These are phyloP conservation scores for Linnemannia hyalina DNA, from an alignment of 192 early-diverging fungal genomes.

Conservation along the genomic window DNA sequence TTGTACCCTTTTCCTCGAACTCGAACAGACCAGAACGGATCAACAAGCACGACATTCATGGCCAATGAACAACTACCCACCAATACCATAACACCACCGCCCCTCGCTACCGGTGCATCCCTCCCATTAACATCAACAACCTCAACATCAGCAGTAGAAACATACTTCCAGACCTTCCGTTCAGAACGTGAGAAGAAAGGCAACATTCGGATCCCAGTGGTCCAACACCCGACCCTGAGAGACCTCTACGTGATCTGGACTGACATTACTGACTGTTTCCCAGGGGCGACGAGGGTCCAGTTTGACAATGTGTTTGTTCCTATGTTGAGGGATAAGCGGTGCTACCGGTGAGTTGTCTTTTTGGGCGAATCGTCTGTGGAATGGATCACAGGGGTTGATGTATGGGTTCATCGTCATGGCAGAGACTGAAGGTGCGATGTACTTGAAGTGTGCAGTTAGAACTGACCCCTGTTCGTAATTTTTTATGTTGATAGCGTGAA, in stretches of 20 bases:
- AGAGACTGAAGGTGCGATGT: no score
- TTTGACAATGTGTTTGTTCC: constrained; percentile 32
- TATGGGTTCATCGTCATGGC: no score
- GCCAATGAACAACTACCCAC: no score
- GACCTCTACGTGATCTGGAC: constrained; percentile 37
- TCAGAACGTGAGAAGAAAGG: background rate
- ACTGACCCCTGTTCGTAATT: background rate
- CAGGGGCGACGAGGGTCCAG: constrained; percentile 18
- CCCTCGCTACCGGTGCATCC: no score
- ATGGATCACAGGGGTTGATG: no score
- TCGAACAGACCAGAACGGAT: no score
- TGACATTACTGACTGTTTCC: constrained; percentile 42
- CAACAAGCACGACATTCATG: no score
- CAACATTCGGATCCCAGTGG: constrained; percentile 17
- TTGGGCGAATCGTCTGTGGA: background rate
- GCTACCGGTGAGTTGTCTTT: constrained; percentile 20
- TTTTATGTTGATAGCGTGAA: constrained; percentile 9
- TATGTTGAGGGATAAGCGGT: constrained; percentile 17
- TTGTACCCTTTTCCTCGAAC: no score
- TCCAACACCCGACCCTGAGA: constrained; percentile 13
- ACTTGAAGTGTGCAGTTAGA: background rate
- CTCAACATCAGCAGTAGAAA: background rate
- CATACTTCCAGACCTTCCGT: constrained; percentile 21
- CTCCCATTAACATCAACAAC: no score
- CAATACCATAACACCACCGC: no score